Evolutionary conservation across 805 yeast genomes (phyloP), one percentile per base, ranked within the genome.

Genomic region (Candida quercuum): DNA sequence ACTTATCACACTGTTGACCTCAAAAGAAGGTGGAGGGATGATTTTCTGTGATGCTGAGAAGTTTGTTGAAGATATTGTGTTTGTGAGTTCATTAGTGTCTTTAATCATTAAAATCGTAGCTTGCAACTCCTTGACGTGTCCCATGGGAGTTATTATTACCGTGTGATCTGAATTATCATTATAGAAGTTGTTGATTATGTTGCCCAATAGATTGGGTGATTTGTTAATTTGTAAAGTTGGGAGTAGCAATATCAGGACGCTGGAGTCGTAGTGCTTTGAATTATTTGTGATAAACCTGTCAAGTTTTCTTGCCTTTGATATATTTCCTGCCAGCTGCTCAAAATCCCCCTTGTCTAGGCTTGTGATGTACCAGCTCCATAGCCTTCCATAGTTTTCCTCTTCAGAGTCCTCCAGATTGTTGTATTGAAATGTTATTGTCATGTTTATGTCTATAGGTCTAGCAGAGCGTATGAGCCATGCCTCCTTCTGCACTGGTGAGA

Each of bases 321-420:
- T 38, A 36, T 62, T 57, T 10, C 48, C 44, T 2, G 53, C 54
- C 8, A 63, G 43, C 39, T 60, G 58, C 38, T 63, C 67, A 40
- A 63, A 63, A 22, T 53, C 50, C 1, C 67, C 68, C 12, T 53
- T 49, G 34, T 63, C 45, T 8, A 63, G 45, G 33, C 59, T 59
- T n/a, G 52, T 35, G 22, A 63, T 34, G 41, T 60, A 63, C 68
- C 68, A 63, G 15, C 62, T 52, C 61, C 64, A 60, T 15, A 61
- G 43, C 12, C 59, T 63, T 36, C 61, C 56, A 20, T 54, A 55
- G 36, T 57, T 59, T 33, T 59, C 55, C 21, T 56, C 62, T 31
- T 47, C 55, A 28, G 54, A 49, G 27, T 59, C 58, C 8, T 49
- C 50, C 6, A 61, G 59, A 35, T 54, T 51, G 11, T 33, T 28